Evolutionary conservation across 306 rosid genomes (phyloP), one percentile per base, ranked within the genome.

Genomic region (Lupinus albus): DNA sequence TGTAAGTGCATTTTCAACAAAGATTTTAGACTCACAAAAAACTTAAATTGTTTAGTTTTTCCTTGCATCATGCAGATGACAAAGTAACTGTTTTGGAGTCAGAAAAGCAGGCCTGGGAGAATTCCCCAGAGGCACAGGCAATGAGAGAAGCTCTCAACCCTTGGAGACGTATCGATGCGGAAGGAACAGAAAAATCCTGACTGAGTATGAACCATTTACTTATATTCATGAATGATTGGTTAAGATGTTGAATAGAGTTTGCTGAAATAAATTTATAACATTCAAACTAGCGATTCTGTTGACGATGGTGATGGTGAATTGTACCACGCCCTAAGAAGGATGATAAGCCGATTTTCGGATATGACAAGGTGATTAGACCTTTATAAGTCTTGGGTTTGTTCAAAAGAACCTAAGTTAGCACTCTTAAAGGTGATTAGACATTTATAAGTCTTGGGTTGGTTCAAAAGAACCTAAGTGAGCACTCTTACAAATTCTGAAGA

Each of bases 61-160:
- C 6, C 47, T 64, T 21, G 50, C 67, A n/a, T 30, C 48, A 11
- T 79, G 62, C 77, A 89, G 98, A 92, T 81, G 98, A 87, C 72
- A 87, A 92, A 76, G 98, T 92, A 78, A 87, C 96, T 14, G 88
- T 84, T 74, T 63, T 92, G 74, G 96, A 92, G 80, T 80, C 95
- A 3, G 98, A 89, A 77, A 92, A 85, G 72, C 83, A 80, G 28
- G 85, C 91, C 8, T 81, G 85, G 92, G 98, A 92, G 76, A 87
- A 38, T 73, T 89, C 95, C 2, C 85, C 92, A 0, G 96, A 87
- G 49, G 95, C 95, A 65, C 90, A 82, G 66, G 91, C 81, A 41
- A 41, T 81, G 3, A 87, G 84, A 83, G 89, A 89, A 30, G 84
- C 84, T 54, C 84, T 80, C 42, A 80, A 80, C 61, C 84, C 84